phyloP scores from a whole-genome alignment of 345 rosid species.

The Noccaea caerulescens region DNA sequence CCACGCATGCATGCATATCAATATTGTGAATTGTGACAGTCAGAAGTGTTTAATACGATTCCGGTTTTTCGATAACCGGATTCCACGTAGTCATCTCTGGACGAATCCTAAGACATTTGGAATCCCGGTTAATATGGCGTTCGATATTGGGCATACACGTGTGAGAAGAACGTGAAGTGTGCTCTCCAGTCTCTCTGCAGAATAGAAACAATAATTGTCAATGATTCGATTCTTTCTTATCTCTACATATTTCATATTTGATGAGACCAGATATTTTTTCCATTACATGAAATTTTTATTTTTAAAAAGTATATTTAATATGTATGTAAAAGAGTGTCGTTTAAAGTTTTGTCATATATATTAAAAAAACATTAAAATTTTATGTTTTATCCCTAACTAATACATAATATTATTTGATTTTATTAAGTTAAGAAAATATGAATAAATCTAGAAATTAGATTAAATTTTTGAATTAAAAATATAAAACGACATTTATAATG shows the following conservation, averaged over 20 bases:
- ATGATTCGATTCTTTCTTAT: conserved; percentile 37
- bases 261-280: background rate
- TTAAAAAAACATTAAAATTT: too few relatives aligned
- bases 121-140: conserved; percentile 38
- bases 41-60: background rate
- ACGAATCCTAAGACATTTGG: conserved; percentile 8
- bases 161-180: conserved; percentile 40
- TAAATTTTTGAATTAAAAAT: too few relatives aligned
- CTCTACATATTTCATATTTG: conserved; percentile 12
- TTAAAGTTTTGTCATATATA: too few relatives aligned
- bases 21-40: conserved; percentile 15
- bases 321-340: too few relatives aligned
- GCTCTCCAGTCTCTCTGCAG: conserved; percentile 14
- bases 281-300: too few relatives aligned
- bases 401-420: too few relatives aligned
- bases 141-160: conserved; percentile 35
- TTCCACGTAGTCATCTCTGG: conserved; percentile 33
- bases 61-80: conserved; percentile 17
- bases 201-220: conserved; percentile 32
- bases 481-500: too few relatives aligned
- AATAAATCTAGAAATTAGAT: too few relatives aligned
- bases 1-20: conserved; percentile 18
- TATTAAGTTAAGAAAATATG: too few relatives aligned
- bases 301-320: too few relatives aligned
- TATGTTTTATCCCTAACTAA: too few relatives aligned